A percentile compares a stretch with the other conserved stretches of the same genome.
These are phyloP conservation scores for Mariannaea elegans DNA, from an alignment of 2,329 filamentous ascomycete species.

Conservation along the genomic window DNA sequence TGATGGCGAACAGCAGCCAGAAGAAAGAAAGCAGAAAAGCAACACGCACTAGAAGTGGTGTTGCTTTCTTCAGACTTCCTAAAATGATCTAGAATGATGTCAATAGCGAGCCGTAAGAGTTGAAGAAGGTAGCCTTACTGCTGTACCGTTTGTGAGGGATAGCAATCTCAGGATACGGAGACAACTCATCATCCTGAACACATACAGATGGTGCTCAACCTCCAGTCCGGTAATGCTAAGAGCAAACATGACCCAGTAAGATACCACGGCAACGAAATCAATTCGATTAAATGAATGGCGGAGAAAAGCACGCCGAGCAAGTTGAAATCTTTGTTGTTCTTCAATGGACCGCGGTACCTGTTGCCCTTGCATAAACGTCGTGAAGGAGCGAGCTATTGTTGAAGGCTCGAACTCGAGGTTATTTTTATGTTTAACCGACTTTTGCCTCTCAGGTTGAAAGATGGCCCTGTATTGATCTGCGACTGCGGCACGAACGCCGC, in stretches of 20 bases:
- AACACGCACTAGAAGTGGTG: conserved; percentile 89
- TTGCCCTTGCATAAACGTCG: conserved; percentile 76
- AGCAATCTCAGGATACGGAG: conserved; percentile 92
- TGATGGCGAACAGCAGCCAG: conserved; percentile 96
- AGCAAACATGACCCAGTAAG: conserved; percentile 91
- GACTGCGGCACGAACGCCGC: conserved; percentile 78
- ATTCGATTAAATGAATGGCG: conserved; percentile 95
- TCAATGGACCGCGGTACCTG: conserved; percentile 68
- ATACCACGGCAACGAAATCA: conserved; percentile 93
- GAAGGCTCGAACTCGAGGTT: conserved; percentile 61
- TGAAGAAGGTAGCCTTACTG: conserved; percentile 62
- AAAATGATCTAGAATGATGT: conserved; percentile 77
- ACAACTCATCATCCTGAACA: conserved; percentile 97
- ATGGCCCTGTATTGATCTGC: conserved; percentile 79
- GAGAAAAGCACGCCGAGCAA: conserved; percentile 91
- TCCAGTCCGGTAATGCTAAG: conserved; percentile 77
- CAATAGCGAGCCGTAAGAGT: background rate
- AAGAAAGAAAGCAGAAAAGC: conserved; percentile 96
- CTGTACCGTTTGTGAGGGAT: conserved; percentile 90
- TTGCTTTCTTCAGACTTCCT: conserved; percentile 93
- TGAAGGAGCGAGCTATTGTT: conserved; percentile 80
- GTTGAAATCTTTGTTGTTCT: conserved; percentile 83
- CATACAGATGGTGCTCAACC: conserved; percentile 75
- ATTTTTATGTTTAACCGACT: conserved; percentile 66
- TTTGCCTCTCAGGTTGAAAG: conserved; percentile 82